These are phyloP conservation scores for Toxicodendron radicans DNA, from an alignment of 345 rosid species.

Conservation along the genomic window DNA sequence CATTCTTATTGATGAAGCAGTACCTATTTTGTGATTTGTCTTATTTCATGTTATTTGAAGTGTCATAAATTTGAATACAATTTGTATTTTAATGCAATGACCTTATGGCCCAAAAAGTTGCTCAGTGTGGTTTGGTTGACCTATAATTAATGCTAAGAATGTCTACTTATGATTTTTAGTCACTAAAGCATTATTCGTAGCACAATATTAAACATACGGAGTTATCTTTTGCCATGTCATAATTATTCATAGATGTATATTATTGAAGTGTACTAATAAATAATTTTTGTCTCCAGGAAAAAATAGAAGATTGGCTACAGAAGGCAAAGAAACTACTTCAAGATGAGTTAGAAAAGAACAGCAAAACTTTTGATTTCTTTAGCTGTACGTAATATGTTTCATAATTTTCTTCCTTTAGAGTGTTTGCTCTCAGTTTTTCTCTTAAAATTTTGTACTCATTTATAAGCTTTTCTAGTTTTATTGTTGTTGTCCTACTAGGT, in stretches of 20 bases:
- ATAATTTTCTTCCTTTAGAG: background rate
- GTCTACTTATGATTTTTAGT: background rate
- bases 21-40: background rate
- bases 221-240: background rate
- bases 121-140: background rate
- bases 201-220: background rate
- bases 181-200: background rate
- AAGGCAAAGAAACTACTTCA: constrained; percentile 60
- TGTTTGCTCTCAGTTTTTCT: background rate
- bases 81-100: background rate
- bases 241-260: background rate
- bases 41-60: background rate
- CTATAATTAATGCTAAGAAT: background rate
- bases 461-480: background rate
- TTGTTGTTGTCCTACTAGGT: background rate
- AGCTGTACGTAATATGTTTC: constrained; percentile 45
- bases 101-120: background rate
- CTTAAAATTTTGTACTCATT: background rate
- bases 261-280: background rate
- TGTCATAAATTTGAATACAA: background rate
- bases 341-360: constrained; percentile 52
- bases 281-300: constrained; percentile 61
- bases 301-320: constrained; percentile 89
- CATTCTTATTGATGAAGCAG: background rate
- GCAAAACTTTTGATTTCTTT: constrained; percentile 51